Evolutionary conservation across 805 yeast genomes (phyloP).

Genomic region (Pichia cephalocereana): DNA sequence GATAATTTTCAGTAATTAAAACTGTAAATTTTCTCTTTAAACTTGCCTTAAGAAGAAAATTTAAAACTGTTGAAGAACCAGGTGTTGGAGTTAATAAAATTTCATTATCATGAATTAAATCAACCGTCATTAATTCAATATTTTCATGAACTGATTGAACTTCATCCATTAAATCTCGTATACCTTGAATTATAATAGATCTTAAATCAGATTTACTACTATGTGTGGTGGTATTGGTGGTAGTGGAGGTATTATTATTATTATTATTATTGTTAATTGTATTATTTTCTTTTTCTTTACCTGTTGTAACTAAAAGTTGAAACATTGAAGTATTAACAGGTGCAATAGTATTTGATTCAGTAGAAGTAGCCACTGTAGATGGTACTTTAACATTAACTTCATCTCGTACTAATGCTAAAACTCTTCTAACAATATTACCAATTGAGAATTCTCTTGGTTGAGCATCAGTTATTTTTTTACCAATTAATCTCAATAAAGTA

Average conservation of each 20-base stretch:
- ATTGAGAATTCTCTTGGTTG: slow-evolving; percentile 84
- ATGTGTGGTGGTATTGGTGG: background rate
- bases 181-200: slow-evolving; percentile 83
- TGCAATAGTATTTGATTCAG: background rate
- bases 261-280: no score
- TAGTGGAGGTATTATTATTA: slow-evolving; percentile 17
- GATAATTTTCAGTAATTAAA: slow-evolving; percentile 83
- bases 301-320: slow-evolving; percentile 46
- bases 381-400: slow-evolving; percentile 43
- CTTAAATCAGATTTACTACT: slow-evolving; percentile 46
- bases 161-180: slow-evolving; percentile 87
- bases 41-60: slow-evolving; percentile 78
- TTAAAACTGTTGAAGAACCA: slow-evolving; percentile 77
- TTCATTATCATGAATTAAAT: slow-evolving; percentile 89
- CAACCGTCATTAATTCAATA: slow-evolving; percentile 83
- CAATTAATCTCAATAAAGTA: slow-evolving; percentile 61
- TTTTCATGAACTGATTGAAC: slow-evolving; percentile 84
- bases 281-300: slow-evolving; percentile 11
- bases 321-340: slow-evolving; percentile 74
- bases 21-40: slow-evolving; percentile 88
- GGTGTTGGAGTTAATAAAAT: slow-evolving; percentile 89
- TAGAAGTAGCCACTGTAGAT: background rate
- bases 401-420: slow-evolving; percentile 78
- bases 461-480: slow-evolving; percentile 60
- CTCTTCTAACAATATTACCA: slow-evolving; percentile 87